These are phyloP conservation scores for Lasiodiplodia sp. DNA, from an alignment of 2,329 filamentous ascomycete species.

Conservation along the genomic window DNA sequence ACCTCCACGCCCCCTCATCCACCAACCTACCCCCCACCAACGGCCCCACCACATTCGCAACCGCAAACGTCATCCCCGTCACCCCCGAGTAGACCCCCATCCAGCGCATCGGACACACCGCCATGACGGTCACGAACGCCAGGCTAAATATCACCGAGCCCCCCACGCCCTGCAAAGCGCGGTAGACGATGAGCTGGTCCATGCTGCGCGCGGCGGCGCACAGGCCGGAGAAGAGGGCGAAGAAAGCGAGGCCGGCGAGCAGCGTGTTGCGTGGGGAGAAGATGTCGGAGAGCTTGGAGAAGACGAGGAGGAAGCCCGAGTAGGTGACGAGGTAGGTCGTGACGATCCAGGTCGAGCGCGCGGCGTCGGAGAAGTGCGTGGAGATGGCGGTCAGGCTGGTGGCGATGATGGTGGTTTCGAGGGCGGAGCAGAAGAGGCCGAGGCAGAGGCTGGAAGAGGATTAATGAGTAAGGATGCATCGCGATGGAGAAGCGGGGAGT, in stretches of 20 bases:
- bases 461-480: no score
- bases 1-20: slow-evolving; percentile 52
- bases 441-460: slow-evolving; percentile 45
- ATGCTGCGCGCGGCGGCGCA: slow-evolving; percentile 41
- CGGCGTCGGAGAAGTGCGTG: slow-evolving; percentile 38
- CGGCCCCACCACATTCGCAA: slow-evolving; percentile 39
- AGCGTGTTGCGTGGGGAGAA: slow-evolving; percentile 39
- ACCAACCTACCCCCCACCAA: slow-evolving; percentile 53
- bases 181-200: slow-evolving; percentile 47
- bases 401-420: slow-evolving; percentile 44
- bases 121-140: slow-evolving; percentile 43
- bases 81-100: slow-evolving; percentile 45
- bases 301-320: slow-evolving; percentile 34
- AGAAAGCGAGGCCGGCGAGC: slow-evolving; percentile 37
- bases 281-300: slow-evolving; percentile 30
- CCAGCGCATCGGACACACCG: slow-evolving; percentile 38
- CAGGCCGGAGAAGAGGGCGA: slow-evolving; percentile 44
- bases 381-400: slow-evolving; percentile 43
- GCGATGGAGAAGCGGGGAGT: no score
- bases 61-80: slow-evolving; percentile 48
- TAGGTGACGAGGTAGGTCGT: slow-evolving; percentile 45
- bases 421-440: slow-evolving; percentile 43
- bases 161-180: slow-evolving; percentile 54
- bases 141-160: slow-evolving; percentile 58
- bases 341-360: slow-evolving; percentile 43